Base-by-base conservation (phyloP, 2,329 filamentous ascomycete genomes). In the Pseudopyricularia javanii region DNA sequence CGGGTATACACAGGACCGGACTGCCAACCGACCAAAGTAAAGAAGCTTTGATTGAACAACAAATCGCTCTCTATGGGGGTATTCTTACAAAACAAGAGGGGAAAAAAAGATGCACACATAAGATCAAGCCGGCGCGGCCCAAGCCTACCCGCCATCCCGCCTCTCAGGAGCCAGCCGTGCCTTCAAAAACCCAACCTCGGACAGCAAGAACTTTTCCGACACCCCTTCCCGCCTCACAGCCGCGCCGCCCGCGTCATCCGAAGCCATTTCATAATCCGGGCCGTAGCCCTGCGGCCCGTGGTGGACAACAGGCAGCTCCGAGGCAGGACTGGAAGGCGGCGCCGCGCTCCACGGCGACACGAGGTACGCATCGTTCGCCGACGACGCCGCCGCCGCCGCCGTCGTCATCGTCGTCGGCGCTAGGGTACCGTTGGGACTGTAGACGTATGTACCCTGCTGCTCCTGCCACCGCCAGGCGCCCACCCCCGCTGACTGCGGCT, bases 221-320 rank as follows among this genome's bases (percentile, higher is more conserved):
- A 22, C 50, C 28, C 24, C 35, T 17, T 45, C 50, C 24, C 15
- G 4, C 24, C 50, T 40, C 15, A 22, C 22, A 28, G 26, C 20
- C 37, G 37, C 35, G 35, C 5, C n/a, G 11, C 15, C 45, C 33
- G 26, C 17, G 34, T n/a, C 50, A 9, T 20, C 26, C 11, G 50
- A 35, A 5, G 35, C 17, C 50, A 52, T 52, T 37, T 52, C 50
- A 30, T 52, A 52, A 15, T 52, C 50, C 28, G 50, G 50, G 4
- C 50, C 50, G 37, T 52, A 52, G 37, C 50, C 50, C 17, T 52
- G 37, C 24, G 40, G 43, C 15, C 50, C 50, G 9, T 45, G 26
- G 15, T 37, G 50, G 4, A 49, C 48, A 20, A 52, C 50, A 3
- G 50, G 50, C 35, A 52, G 50, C 37, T 52, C 50, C 50, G 50